Conservation (phyloP, 2,329 filamentous ascomycete genomes). For the Ceratocystis colombiana region DNA sequence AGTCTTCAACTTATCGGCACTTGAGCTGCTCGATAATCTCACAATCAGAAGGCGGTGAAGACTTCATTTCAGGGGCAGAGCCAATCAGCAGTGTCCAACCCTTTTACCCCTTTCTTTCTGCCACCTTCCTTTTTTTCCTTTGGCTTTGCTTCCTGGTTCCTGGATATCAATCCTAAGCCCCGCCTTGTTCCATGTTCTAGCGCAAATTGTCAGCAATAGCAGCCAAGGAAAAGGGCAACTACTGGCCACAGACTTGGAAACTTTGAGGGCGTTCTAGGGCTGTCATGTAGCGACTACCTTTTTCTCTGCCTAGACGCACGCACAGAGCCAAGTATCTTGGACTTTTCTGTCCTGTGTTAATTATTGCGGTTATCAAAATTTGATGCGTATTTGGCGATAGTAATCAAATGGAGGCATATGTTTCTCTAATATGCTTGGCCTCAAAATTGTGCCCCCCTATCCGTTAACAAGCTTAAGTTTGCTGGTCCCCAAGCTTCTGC, state of each 20-base stretch:
- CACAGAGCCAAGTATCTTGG: neutral
- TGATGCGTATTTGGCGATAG: neutral
- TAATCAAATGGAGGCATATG: neutral
- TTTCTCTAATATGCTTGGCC: neutral
- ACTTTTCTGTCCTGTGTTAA: neutral
- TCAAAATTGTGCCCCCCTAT: neutral
- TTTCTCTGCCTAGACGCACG: too few species aligned
- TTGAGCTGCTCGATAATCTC: neutral
- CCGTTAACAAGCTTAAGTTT: neutral
- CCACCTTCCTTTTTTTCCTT: neutral
- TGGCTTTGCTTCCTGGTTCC: slow-evolving; percentile 3
- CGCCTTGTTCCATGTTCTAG: slow-evolving; percentile 11
- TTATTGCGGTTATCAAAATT: neutral
- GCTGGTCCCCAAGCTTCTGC: neutral
- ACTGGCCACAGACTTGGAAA: neutral
- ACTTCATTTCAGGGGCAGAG: neutral
- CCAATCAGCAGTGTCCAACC: neutral
- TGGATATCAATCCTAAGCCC: neutral
- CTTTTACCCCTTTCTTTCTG: slow-evolving; percentile 14
- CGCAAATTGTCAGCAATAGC: neutral
- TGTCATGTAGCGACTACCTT: neutral
- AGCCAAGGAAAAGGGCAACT: neutral
- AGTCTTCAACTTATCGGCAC: neutral
- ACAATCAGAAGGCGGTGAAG: neutral
- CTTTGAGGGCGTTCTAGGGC: neutral